These are phyloP conservation scores for Vickermania ingenoplastis DNA, from an alignment of 208 protist genomes.

Conservation along the genomic window DNA sequence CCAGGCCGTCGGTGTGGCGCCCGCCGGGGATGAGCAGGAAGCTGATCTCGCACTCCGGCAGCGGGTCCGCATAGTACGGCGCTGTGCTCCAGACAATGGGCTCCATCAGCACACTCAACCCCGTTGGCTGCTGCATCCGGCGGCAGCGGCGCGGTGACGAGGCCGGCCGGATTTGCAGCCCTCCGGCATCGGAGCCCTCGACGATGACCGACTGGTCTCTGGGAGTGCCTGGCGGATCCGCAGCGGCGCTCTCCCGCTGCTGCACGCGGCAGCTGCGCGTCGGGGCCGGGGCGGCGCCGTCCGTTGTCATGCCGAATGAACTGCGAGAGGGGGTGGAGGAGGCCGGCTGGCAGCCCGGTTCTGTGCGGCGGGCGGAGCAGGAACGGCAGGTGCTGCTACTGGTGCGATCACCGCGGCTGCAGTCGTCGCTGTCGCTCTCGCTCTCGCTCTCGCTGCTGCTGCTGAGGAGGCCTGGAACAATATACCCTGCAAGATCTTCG, in stretches of 20 bases:
- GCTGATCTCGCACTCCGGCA: slow-evolving; percentile 29
- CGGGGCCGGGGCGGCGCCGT: neutral
- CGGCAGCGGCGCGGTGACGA: neutral
- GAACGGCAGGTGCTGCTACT: neutral
- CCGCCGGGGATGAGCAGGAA: slow-evolving; percentile 51
- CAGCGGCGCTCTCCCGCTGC: neutral
- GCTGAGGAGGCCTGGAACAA: neutral
- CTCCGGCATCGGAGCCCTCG: neutral
- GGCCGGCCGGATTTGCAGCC: neutral
- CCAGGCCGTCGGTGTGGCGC: slow-evolving; percentile 54
- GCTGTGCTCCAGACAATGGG: neutral
- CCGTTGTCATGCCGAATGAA: neutral
- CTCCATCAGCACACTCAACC: neutral
- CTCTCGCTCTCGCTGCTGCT: neutral
- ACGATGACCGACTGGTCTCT: neutral
- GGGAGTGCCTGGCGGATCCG: neutral
- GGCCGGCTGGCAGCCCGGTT: neutral
- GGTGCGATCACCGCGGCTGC: neutral
- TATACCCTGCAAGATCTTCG: neutral
- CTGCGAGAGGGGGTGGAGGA: neutral
- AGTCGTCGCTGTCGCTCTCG: neutral
- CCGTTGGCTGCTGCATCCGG: neutral
- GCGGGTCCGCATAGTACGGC: slow-evolving; percentile 7
- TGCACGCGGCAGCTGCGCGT: neutral
- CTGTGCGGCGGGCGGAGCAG: neutral